A percentile compares a stretch with the other conserved stretches of the same genome.
Conservation (phyloP, 345 rosid species). For the Eutrema yunnanense region DNA sequence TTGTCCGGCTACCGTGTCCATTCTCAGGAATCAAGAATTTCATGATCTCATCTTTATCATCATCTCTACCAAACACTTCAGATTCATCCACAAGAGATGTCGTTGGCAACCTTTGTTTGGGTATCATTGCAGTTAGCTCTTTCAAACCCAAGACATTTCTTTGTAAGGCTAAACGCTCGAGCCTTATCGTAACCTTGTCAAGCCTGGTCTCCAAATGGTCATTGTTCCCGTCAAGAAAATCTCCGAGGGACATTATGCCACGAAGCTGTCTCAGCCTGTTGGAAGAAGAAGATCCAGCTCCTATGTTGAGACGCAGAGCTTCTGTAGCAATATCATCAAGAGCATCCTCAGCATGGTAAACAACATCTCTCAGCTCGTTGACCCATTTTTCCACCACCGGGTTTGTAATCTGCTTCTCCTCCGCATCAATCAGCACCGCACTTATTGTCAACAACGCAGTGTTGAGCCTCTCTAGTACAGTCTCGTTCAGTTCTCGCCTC, state of each 20-base stretch:
- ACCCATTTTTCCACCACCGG: slow-evolving; percentile 29
- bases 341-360: slow-evolving; percentile 35
- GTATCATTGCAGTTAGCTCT: slow-evolving; percentile 1
- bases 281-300: slow-evolving; percentile 21
- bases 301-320: slow-evolving; percentile 21
- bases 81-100: slow-evolving; percentile 34
- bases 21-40: slow-evolving; percentile 25
- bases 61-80: slow-evolving; percentile 30
- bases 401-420: slow-evolving; percentile 32
- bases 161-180: slow-evolving; percentile 24
- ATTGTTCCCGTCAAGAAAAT: slow-evolving; percentile 17
- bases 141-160: slow-evolving; percentile 26
- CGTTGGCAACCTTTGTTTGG: slow-evolving; percentile 14
- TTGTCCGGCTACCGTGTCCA: neutral
- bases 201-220: slow-evolving; percentile 26
- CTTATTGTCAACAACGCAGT: slow-evolving; percentile 20
- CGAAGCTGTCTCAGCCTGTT: slow-evolving; percentile 3
- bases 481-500: slow-evolving; percentile 14
- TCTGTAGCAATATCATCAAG: slow-evolving; percentile 29
- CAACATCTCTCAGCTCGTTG: slow-evolving; percentile 29
- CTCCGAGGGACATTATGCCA: slow-evolving; percentile 12
- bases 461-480: slow-evolving; percentile 25
- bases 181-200: slow-evolving; percentile 19
- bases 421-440: slow-evolving; percentile 34
- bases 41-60: slow-evolving; percentile 20